Percentiles rank a stretch among this genome's conserved stretches.
phyloP scores from a whole-genome alignment of 768 basidiomycete species.

The Mrakia frigida region DNA sequence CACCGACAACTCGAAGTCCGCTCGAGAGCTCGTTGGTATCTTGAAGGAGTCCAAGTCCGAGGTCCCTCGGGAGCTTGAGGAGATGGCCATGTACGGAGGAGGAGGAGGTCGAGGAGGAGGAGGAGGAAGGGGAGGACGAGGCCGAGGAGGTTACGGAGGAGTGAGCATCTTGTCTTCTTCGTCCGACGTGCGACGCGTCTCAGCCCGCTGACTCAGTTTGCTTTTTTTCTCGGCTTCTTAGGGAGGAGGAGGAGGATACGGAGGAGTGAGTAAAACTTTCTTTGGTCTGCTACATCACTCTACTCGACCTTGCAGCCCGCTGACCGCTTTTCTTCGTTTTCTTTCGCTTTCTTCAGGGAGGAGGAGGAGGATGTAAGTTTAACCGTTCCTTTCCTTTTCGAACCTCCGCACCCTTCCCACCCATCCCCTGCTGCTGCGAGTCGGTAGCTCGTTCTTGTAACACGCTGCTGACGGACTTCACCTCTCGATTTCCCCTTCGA shows the following conservation, averaged over 20 bases:
- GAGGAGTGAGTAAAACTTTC: too few species aligned
- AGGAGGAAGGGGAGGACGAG: slow-evolving; percentile 38
- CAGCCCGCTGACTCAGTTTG: neutral
- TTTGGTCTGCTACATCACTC: too few species aligned
- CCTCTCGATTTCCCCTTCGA: neutral
- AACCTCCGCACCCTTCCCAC: neutral
- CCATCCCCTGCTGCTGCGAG: slow-evolving; percentile 8
- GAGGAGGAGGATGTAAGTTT: slow-evolving; percentile 11
- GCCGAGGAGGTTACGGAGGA: slow-evolving; percentile 58
- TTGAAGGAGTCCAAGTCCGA: slow-evolving; percentile 78
- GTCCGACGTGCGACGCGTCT: neutral
- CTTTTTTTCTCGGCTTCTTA: neutral
- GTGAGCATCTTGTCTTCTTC: neutral
- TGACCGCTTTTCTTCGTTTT: too few species aligned
- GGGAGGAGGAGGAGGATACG: slow-evolving; percentile 9
- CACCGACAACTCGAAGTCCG: slow-evolving; percentile 70
- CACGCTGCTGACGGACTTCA: slow-evolving; percentile 18
- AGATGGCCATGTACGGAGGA: slow-evolving; percentile 83
- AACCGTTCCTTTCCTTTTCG: neutral
- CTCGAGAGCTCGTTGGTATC: slow-evolving; percentile 83
- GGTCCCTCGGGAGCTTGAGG: slow-evolving; percentile 82
- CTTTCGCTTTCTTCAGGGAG: too few species aligned
- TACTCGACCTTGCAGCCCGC: too few species aligned
- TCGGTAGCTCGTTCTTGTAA: slow-evolving; percentile 3
- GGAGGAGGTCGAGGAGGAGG: slow-evolving; percentile 54